phyloP scores from a whole-genome alignment of 148 eudicot genomes.

The Vaccinium myrtillus region DNA sequence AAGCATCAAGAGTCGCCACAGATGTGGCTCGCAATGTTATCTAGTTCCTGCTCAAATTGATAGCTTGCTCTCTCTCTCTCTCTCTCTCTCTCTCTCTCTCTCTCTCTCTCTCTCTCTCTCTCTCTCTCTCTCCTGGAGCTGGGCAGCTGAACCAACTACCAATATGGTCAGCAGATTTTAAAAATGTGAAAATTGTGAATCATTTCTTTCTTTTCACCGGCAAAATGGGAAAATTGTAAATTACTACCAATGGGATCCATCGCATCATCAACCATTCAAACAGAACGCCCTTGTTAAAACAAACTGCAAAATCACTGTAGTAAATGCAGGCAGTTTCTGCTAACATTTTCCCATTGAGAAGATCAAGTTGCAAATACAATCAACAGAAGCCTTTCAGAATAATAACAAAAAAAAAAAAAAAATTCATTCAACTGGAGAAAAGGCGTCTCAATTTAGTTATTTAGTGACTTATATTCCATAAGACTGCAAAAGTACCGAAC shows the following conservation, averaged over 20 bases:
- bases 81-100: no score
- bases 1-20: neutral
- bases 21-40: neutral
- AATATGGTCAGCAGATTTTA: neutral
- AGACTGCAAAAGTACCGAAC: conserved; percentile 7
- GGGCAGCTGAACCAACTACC: neutral
- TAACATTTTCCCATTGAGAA: neutral
- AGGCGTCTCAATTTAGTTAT: neutral
- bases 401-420: no score
- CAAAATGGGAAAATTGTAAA: neutral
- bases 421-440: neutral
- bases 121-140: neutral
- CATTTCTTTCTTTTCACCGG: no score
- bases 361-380: neutral
- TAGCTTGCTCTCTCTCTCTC: neutral
- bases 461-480: neutral
- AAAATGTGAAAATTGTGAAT: neutral
- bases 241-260: neutral
- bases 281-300: neutral
- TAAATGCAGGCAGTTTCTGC: neutral
- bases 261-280: neutral
- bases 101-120: no score
- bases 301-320: neutral
- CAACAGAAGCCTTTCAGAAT: no score
- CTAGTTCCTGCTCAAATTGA: neutral